Percentiles rank a stretch among this genome's conserved stretches.
Evolutionary conservation across 2,329 filamentous ascomycete species (phyloP).

Genomic region (Fusarium torreyae): DNA sequence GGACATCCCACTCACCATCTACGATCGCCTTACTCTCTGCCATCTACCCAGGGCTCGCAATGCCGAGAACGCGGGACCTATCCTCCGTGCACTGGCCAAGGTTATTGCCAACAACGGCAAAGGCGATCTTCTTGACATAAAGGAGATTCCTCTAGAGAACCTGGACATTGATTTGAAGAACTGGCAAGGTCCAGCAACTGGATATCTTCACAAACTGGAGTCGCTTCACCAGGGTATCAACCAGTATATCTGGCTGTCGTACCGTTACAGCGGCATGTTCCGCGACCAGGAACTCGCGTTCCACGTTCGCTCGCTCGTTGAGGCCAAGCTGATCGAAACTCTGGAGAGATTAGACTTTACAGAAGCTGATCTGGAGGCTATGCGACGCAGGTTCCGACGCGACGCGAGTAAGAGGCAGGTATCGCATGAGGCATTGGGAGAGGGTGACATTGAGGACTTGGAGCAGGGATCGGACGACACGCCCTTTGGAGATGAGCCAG

Average conservation of each 20-base stretch:
- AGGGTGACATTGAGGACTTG: constrained; percentile 31
- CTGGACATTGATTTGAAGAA: constrained; percentile 74
- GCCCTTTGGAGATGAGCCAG: constrained; percentile 30
- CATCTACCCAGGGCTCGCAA: constrained; percentile 76
- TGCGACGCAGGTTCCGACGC: constrained; percentile 45
- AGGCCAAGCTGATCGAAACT: constrained; percentile 75
- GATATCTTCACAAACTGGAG: constrained; percentile 80
- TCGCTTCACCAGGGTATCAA: constrained; percentile 85
- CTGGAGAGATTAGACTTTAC: constrained; percentile 67
- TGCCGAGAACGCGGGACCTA: constrained; percentile 61
- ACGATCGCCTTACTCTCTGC: constrained; percentile 83
- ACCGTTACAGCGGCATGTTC: constrained; percentile 87
- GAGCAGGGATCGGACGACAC: constrained; percentile 41
- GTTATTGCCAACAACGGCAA: constrained; percentile 77
- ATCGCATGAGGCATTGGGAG: constrained; percentile 28
- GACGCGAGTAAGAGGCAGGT: constrained; percentile 37
- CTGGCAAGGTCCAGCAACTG: constrained; percentile 57
- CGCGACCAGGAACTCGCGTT: constrained; percentile 81
- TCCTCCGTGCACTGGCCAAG: constrained; percentile 75
- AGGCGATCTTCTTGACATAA: constrained; percentile 80
- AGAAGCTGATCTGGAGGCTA: constrained; percentile 52
- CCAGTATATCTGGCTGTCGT: constrained; percentile 93
- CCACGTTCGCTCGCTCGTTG: constrained; percentile 83
- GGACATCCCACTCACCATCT: constrained; percentile 75
- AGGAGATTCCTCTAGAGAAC: constrained; percentile 78